These are phyloP conservation scores for Penicillium angulare DNA, from an alignment of 495 filamentous ascomycete species.

Conservation along the genomic window DNA sequence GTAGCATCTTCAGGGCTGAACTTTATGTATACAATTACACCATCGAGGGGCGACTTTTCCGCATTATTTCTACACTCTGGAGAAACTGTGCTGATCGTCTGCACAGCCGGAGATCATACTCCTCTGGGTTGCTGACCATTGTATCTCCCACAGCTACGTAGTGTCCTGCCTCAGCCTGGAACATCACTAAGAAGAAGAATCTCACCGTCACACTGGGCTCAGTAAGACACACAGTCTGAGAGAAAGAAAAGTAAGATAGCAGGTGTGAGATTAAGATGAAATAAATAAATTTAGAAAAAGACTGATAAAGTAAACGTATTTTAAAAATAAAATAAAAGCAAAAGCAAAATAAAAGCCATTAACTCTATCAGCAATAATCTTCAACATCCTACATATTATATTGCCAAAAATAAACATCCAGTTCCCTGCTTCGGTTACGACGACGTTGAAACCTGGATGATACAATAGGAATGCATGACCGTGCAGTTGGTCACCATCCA, in stretches of 20 bases:
- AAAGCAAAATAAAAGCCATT: too few relatives aligned
- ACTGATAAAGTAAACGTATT: too few relatives aligned
- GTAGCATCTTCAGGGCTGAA: not conserved
- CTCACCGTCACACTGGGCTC: slow-evolving; percentile 5
- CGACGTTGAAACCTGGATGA: slow-evolving; percentile 7
- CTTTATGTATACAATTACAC: not conserved
- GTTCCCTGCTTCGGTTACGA: slow-evolving; percentile 1
- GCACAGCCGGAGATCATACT: not conserved
- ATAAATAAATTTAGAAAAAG: too few relatives aligned
- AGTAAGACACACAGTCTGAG: not conserved
- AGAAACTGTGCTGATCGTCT: slow-evolving; percentile 1
- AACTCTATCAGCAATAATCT: not conserved
- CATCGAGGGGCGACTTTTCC: not conserved
- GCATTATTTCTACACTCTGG: not conserved
- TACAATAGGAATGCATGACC: not conserved
- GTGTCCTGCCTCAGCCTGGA: slow-evolving; percentile 12
- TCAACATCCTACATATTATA: not conserved
- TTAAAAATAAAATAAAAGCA: too few relatives aligned
- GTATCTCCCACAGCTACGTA: not conserved
- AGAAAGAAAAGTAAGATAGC: not conserved
- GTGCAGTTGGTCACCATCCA: not conserved
- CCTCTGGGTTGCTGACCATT: slow-evolving; percentile 5
- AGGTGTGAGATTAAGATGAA: too few relatives aligned
- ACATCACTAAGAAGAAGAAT: slow-evolving; percentile 9
- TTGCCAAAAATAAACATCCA: not conserved